These are phyloP conservation scores for Leishmania turanica DNA, from an alignment of 208 protist genomes.

Conservation along the genomic window DNA sequence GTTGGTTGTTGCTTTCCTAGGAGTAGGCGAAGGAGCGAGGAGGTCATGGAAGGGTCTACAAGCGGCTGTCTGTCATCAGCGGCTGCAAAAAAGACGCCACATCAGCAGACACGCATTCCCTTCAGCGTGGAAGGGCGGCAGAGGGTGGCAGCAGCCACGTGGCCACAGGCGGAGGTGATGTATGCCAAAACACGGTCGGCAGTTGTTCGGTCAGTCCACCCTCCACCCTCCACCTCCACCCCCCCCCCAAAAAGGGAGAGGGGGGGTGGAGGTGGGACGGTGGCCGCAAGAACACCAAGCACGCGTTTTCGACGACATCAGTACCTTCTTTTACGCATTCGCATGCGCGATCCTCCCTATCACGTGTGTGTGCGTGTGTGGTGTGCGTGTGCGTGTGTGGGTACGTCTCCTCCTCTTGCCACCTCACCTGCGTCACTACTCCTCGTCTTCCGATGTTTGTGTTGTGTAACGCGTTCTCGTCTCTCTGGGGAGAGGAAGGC, in stretches of 20 bases:
- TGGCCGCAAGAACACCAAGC: background rate
- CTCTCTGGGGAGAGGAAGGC: background rate
- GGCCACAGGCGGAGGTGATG: background rate
- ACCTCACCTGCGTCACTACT: background rate
- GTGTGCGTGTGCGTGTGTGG: background rate
- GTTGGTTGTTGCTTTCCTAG: background rate
- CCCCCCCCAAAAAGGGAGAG: background rate
- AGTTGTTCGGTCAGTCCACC: background rate
- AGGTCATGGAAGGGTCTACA: background rate
- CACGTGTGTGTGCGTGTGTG: background rate
- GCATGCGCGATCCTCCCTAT: background rate
- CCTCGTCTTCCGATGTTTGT: background rate
- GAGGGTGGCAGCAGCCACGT: background rate
- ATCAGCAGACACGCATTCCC: background rate
- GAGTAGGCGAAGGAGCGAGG: background rate
- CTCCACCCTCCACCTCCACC: background rate
- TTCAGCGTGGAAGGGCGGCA: background rate
- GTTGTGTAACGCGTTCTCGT: background rate
- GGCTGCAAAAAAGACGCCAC: background rate
- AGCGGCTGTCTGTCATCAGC: background rate
- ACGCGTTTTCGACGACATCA: background rate
- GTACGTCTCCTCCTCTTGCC: background rate
- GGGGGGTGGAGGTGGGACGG: background rate
- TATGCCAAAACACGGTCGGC: background rate
- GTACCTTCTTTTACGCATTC: background rate